Evolutionary conservation across 441 rosid genomes (phyloP).

Genomic region (Sinapis alba): DNA sequence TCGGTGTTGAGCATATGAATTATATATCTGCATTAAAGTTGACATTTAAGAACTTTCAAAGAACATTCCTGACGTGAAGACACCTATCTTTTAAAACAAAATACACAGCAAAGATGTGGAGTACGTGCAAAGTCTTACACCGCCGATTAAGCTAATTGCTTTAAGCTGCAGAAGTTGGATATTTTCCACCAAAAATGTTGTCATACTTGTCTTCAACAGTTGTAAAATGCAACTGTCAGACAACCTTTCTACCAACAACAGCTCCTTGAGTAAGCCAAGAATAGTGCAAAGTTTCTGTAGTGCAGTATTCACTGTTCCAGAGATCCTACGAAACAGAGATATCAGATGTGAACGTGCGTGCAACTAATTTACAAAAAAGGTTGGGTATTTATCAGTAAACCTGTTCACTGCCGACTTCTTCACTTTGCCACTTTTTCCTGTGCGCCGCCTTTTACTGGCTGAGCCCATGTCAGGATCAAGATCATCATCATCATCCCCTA

Average conservation of each 20-base stretch:
- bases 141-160: constrained; percentile 82
- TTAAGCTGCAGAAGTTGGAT: constrained; percentile 96
- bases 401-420: constrained; percentile 78
- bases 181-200: constrained; percentile 93
- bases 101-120: constrained; percentile 4
- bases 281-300: constrained; percentile 95
- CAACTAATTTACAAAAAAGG: constrained; percentile 27
- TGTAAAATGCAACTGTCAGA: constrained; percentile 98
- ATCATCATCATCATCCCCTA: constrained; percentile 90
- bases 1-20: constrained; percentile 85
- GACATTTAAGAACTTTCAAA: constrained; percentile 18
- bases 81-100: constrained; percentile 2
- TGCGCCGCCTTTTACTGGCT: constrained; percentile 80
- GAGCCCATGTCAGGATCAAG: constrained; percentile 71
- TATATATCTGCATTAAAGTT: constrained; percentile 73
- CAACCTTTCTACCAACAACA: constrained; percentile 82
- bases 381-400: constrained; percentile 54
- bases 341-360: constrained; percentile 35
- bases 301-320: constrained; percentile 75
- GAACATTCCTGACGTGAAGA: constrained; percentile 23
- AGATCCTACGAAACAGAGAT: constrained; percentile 68
- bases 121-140: constrained; percentile 56
- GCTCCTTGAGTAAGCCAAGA: constrained; percentile 91
- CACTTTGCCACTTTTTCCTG: constrained; percentile 67
- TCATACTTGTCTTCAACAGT: constrained; percentile 82